Base-by-base conservation (phyloP, 306 rosid genomes). In the Macrotyloma uniflorum region DNA sequence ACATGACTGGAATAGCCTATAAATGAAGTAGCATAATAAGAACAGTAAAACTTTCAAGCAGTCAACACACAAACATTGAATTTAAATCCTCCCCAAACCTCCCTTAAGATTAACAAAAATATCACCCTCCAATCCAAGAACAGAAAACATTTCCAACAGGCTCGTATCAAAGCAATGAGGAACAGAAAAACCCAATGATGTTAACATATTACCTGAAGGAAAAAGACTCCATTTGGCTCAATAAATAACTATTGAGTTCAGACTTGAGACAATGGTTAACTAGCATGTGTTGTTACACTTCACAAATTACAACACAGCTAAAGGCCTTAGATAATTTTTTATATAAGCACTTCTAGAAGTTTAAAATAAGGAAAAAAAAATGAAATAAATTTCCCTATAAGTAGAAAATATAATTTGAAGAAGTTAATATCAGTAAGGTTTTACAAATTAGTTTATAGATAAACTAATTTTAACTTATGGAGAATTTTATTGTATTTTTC, bases 61-160 rank as follows among this genome's bases (percentile, higher is more conserved):
- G 70, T 22, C 67, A 23, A 33, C 38, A 67, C 23, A 69, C 30
- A 43, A 32, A 43, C 22, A 46, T 62, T 14, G 65, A 58, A 58
- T 28, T 58, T 36, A 20, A 18, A 70, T 62, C 70, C 54, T 49
- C 40, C 33, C 24, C 8, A 36, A 45, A 79, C 26, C 16, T 45
- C 7, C 55, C 65, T 49, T 38, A 38, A 0, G 67, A 28, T 69
- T 32, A 59, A 62, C n/a, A 59, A 75, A 69, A 42, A 19, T 58
- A 35, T 16, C 43, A 70, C 51, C 74, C 78, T 40, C 70, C 62
- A 10, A 72, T n/a, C 19, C 13, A 46, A 28, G 3, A 72, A 72
- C 9, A 19, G 51, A 22, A 20, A 22, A 38, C 13, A 51, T 26
- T 49, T 65, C 20, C 43, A 67, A 57, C n/a, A 67, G 38, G 20